Base-by-base conservation (phyloP, 371 early-diverging fungal species). In the Actinomucor elegans region DNA sequence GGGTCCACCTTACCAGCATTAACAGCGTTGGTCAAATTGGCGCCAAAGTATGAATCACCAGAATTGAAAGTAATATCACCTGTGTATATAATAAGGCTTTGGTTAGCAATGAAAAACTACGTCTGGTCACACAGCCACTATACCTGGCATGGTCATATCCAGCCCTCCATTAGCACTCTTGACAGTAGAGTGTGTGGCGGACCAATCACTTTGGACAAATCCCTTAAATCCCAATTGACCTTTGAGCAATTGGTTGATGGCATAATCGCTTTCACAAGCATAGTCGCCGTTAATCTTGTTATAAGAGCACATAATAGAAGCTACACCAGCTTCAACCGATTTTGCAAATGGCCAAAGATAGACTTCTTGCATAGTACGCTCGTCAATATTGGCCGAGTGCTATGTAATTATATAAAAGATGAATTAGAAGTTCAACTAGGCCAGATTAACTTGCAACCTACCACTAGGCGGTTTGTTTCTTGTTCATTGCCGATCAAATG, bases 131-230 rank as follows among this genome's bases (percentile, higher is more conserved):
- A n/a, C n/a, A n/a, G n/a, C n/a, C n/a, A n/a, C n/a, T 17, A 18
- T 37, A 21, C 38, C 79, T 44, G 85, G 83, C 85, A 86, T 84
- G 10, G 73, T 71, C 78, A 84, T 72, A 64, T 82, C 87, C 33
- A 79, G 49, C 5, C 85, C 81, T 46, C 67, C 59, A 26, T 69
- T 66, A 1, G 71, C 83, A 26, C 77, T 57, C 29, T 54, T 52
- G 8, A 46, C 62, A 17, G 70, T 66, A 11, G 71, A 70, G 15
- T 62, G 62, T 6, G 67, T 67, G 20, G 72, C 74, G 21, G 53
- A 35, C 72, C 74, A 77, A 27, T 77, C 77, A 35, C 65, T 61
- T 56, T 67, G 64, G 2, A 73, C 59, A 35, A 59, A 73, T 0
- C 74, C 71, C 31, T 64, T 57, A 59, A 82, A 85, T 0, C 66